Evolutionary conservation across 192 early-diverging fungal genomes (phyloP).

Genomic region (Mortierella claussenii): DNA sequence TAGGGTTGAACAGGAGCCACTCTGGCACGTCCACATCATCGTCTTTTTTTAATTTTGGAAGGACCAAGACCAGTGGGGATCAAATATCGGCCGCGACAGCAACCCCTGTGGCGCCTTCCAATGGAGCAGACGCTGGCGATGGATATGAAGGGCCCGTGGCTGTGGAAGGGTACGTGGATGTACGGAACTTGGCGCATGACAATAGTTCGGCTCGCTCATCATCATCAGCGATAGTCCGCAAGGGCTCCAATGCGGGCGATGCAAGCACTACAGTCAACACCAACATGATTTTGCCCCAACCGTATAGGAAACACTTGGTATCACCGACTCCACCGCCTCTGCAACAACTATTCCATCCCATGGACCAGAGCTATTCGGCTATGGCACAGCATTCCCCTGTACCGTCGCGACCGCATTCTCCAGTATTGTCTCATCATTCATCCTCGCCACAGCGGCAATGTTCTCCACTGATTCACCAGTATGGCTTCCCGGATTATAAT

Average conservation of each 20-base stretch:
- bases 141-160: neutral
- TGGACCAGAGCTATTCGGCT: neutral
- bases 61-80: too few species aligned
- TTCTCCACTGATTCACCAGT: neutral
- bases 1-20: neutral
- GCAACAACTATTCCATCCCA: neutral
- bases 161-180: neutral
- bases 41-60: too few species aligned
- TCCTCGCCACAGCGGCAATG: neutral
- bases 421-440: too few species aligned
- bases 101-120: neutral
- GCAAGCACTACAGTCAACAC: neutral
- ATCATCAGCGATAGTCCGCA: too few species aligned
- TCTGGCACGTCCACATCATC: neutral
- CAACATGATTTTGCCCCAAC: neutral
- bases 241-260: neutral
- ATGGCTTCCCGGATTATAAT: constrained; percentile 5
- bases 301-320: neutral
- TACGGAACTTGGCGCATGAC: constrained; percentile 7
- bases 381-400: too few species aligned
- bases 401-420: neutral
- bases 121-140: constrained; percentile 3
- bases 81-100: constrained; percentile 1
- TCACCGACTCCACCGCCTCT: too few species aligned
- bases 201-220: neutral